Conservation (phyloP, 768 basidiomycete genomes). For the Leccinum pellstonianum region DNA sequence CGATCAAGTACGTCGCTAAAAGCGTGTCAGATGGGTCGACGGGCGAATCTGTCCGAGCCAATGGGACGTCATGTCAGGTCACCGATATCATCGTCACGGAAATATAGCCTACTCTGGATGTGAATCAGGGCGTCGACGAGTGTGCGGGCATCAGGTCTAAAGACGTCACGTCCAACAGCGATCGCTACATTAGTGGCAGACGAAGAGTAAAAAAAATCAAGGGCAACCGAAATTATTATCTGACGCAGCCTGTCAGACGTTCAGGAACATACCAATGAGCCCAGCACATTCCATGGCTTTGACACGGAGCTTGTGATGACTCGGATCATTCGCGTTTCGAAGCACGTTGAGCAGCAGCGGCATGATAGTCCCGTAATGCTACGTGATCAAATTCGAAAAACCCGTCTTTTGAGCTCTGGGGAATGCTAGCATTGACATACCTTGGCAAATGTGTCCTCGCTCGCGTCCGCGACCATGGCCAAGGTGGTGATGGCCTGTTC, state of each 20-base stretch:
- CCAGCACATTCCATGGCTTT: constrained; percentile 94
- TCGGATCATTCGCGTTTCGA: constrained; percentile 62
- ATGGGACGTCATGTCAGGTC: neutral
- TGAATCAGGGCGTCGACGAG: constrained; percentile 72
- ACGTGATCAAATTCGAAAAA: neutral
- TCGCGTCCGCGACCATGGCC: constrained; percentile 87
- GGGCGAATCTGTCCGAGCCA: constrained; percentile 51
- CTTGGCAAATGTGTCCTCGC: constrained; percentile 75
- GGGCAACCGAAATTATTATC: neutral
- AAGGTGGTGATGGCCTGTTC: constrained; percentile 87
- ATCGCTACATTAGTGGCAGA: constrained; percentile 51
- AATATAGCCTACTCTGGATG: constrained; percentile 62
- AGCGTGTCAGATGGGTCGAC: constrained; percentile 72
- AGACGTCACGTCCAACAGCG: constrained; percentile 80
- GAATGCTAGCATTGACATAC: constrained; percentile 32
- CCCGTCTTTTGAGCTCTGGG: neutral
- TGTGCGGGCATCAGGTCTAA: constrained; percentile 68
- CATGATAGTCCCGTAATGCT: constrained; percentile 82
- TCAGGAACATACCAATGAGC: constrained; percentile 60
- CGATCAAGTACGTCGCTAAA: constrained; percentile 71
- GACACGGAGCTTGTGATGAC: constrained; percentile 65
- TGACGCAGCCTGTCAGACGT: neutral
- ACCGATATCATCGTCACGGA: neutral
- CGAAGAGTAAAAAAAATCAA: neutral
- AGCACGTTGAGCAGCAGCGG: constrained; percentile 76